A percentile compares a stretch with the other conserved stretches of the same genome.
Conservation (phyloP, 2,329 filamentous ascomycete species). For the Amesomyces nigricolor region DNA sequence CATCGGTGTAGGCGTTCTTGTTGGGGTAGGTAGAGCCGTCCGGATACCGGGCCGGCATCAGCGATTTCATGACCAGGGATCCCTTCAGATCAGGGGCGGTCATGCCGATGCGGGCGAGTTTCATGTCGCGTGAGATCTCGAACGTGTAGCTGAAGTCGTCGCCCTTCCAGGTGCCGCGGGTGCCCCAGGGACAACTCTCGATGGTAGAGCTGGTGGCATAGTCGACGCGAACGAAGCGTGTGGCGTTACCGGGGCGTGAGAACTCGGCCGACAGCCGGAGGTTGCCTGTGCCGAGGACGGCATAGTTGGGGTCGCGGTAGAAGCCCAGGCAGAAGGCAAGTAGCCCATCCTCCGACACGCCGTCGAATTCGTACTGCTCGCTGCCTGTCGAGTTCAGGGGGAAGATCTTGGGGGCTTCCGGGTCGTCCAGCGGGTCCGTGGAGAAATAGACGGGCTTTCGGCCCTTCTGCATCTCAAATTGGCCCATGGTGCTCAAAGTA, state of each 20-base stretch:
- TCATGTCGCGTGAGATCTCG: slow-evolving; percentile 8
- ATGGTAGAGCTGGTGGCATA: slow-evolving; percentile 10
- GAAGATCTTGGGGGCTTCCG: slow-evolving; percentile 5
- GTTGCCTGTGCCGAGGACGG: slow-evolving; percentile 17
- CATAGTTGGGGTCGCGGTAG: slow-evolving; percentile 13
- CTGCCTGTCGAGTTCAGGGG: slow-evolving; percentile 14
- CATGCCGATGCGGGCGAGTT: not conserved
- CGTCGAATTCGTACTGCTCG: slow-evolving; percentile 21
- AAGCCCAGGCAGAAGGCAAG: slow-evolving; percentile 3
- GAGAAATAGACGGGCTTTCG: slow-evolving; percentile 5
- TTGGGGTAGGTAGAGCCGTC: slow-evolving; percentile 6
- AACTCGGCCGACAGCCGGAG: slow-evolving; percentile 11
- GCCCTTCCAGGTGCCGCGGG: slow-evolving; percentile 7
- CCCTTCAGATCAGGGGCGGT: slow-evolving; percentile 5
- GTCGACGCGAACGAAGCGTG: slow-evolving; percentile 9
- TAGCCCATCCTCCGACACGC: slow-evolving; percentile 8
- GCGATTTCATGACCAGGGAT: slow-evolving; percentile 2
- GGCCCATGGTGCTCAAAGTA: not conserved
- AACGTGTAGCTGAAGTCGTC: slow-evolving; percentile 7
- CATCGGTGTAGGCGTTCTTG: not conserved
- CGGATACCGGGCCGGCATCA: slow-evolving; percentile 12
- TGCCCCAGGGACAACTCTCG: slow-evolving; percentile 1
- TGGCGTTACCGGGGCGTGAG: slow-evolving; percentile 6
- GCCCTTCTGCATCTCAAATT: slow-evolving; percentile 7
- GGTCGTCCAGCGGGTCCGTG: not conserved